Percentiles rank a stretch among this genome's conserved stretches.
These are phyloP conservation scores for Myriosclerotinia scirpicola DNA, from an alignment of 2,329 filamentous ascomycete genomes.

Conservation along the genomic window DNA sequence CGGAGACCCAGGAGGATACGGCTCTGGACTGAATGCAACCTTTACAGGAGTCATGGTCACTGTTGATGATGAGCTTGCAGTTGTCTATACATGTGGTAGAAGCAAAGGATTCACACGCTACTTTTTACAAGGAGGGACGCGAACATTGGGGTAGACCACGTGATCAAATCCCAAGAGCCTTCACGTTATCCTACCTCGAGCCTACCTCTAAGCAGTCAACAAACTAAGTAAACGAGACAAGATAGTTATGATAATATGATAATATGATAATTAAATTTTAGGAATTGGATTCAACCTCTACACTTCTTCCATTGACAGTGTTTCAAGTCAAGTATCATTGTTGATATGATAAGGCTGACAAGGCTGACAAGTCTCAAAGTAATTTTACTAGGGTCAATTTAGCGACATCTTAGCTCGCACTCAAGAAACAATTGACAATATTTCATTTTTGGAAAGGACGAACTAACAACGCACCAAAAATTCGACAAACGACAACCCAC, in stretches of 20 bases:
- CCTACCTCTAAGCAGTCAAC: too few relatives aligned
- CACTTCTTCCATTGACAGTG: not conserved
- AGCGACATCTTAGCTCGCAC: conserved; percentile 23
- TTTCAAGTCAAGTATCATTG: not conserved
- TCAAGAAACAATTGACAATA: too few relatives aligned
- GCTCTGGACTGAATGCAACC: conserved; percentile 26
- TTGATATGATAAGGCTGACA: not conserved
- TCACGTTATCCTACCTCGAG: not conserved
- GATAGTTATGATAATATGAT: too few relatives aligned
- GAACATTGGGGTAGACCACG: not conserved
- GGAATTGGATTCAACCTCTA: rapidly evolving
- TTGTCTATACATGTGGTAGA: not conserved
- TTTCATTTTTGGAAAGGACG: too few relatives aligned
- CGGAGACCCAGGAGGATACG: conserved; percentile 40
- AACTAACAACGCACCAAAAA: conserved; percentile 26
- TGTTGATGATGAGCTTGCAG: conserved; percentile 19
- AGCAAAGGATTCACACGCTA: not conserved
- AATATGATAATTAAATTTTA: too few relatives aligned
- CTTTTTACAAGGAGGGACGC: too few relatives aligned
- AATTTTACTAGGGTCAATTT: conserved; percentile 20
- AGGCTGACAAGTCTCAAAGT: conserved; percentile 13
- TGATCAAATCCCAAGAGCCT: rapidly evolving
- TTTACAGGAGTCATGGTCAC: conserved; percentile 8
- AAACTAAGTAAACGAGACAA: too few relatives aligned
- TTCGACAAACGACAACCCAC: conserved; percentile 35